Evolutionary conservation across 2,329 filamentous ascomycete genomes (phyloP), one percentile per base, ranked within the genome.

Genomic region (Scedosporium apiospermum): DNA sequence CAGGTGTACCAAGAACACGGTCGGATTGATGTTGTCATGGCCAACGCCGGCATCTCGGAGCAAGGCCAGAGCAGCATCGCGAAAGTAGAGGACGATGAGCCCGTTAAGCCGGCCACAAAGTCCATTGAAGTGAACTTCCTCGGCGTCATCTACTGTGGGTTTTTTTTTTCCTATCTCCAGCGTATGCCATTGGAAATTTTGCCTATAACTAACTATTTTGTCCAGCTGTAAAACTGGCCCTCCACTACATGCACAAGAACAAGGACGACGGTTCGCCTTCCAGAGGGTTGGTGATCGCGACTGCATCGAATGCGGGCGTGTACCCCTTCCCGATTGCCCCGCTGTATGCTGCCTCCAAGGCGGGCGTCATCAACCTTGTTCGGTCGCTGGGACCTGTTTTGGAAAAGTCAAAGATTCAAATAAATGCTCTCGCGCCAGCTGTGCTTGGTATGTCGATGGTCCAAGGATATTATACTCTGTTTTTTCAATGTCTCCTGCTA

Each of bases 261-360:
- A 57, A 63, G 2, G 66, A 70, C 0, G 64, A 71, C 51, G 3
- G 23, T 12, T 57, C 67, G 12, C 65, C 65, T 27, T 68, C 74
- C n/a, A 72, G 74, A 27, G 79, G 80, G 0, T 73, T 72, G 6
- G 80, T 83, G 51, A 74, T 83, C 60, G 82, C 80, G 71, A 83
- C 81, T 0, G 76, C 80, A 0, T 82, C 80, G 3, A 82, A 82
- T 67, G 80, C 78, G 1, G 81, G 80, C 0, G 60, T 83, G 1
- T 83, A 83, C 65, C 73, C 79, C 0, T 81, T 83, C 62, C 76
- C 79, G 0, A 74, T 78, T 2, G 78, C 79, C 1, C 81, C 81
- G 0, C 66, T 82, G 5, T 83, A 83, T 65, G 75, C 77, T 2
- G 74, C 76, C 3, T 74, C 76, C 12, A 83, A 83, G 65, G 71